A percentile compares a stretch with the other conserved stretches of the same genome.
Evolutionary conservation across 2,329 filamentous ascomycete species (phyloP).

Genomic region (Drechslerella coelobrocha): DNA sequence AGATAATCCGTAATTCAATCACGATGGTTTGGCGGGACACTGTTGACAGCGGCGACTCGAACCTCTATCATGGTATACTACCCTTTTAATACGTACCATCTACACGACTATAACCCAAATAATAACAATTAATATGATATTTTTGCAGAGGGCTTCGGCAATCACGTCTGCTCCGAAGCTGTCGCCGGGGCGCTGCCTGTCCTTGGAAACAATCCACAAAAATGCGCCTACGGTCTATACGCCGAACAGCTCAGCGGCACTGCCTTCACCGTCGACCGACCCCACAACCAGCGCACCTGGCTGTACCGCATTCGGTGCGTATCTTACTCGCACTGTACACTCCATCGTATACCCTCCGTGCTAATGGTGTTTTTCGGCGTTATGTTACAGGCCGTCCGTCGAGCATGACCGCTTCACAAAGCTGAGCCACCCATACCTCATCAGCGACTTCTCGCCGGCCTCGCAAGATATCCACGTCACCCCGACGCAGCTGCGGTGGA

Average conservation of each 20-base stretch:
- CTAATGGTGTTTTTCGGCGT: not conserved
- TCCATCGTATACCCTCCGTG: constrained; percentile 52
- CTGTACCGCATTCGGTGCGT: constrained; percentile 67
- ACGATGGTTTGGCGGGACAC: constrained; percentile 43
- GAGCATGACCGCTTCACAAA: constrained; percentile 46
- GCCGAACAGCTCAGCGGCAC: constrained; percentile 79
- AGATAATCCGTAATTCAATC: not conserved
- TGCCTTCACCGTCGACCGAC: constrained; percentile 72
- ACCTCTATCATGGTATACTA: constrained; percentile 46
- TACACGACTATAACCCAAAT: not conserved
- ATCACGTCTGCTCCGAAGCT: constrained; percentile 48
- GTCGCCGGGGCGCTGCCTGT: constrained; percentile 40
- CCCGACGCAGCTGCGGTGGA: constrained; percentile 82
- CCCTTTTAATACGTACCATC: too few relatives aligned
- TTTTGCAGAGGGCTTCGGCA: constrained; percentile 43
- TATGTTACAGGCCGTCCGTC: constrained; percentile 31
- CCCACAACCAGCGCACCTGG: constrained; percentile 75
- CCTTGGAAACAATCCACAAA: constrained; percentile 76
- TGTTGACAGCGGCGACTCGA: constrained; percentile 41
- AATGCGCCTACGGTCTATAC: constrained; percentile 78
- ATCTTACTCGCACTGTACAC: constrained; percentile 55
- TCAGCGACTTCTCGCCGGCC: constrained; percentile 58
- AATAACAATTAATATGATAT: not conserved
- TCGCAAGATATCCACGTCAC: constrained; percentile 71
- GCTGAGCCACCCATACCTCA: constrained; percentile 58